Evolutionary conservation across 495 filamentous ascomycete genomes (phyloP).

Genomic region (Penicillium ucsense): DNA sequence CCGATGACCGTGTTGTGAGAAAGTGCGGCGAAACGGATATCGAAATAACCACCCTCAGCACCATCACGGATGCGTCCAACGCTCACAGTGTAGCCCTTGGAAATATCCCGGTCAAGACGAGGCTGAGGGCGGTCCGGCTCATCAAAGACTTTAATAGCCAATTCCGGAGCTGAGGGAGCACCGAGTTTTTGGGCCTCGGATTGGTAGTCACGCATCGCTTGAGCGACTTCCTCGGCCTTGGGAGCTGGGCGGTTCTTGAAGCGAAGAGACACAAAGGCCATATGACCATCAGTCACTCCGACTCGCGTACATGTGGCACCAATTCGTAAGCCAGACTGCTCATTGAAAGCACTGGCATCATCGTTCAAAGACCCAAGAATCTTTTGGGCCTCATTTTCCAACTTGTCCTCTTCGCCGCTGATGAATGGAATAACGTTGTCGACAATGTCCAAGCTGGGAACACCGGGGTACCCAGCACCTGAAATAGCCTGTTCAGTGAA

Average conservation of each 20-base stretch:
- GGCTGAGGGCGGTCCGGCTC: conserved; percentile 77
- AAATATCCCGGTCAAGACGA: conserved; percentile 67
- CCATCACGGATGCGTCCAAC: conserved; percentile 67
- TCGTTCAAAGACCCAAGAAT: conserved; percentile 63
- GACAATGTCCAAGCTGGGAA: conserved; percentile 61
- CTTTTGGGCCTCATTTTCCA: conserved; percentile 77
- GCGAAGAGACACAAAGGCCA: conserved; percentile 67
- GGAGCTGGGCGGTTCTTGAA: conserved; percentile 51
- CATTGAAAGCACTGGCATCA: conserved; percentile 54
- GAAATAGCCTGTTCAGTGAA: conserved; percentile 86
- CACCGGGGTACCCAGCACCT: conserved; percentile 81
- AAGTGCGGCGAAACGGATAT: conserved; percentile 72
- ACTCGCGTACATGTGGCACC: conserved; percentile 79
- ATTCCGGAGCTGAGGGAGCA: conserved; percentile 64
- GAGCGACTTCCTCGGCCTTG: conserved; percentile 54
- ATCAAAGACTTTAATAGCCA: conserved; percentile 68
- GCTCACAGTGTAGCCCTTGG: conserved; percentile 69
- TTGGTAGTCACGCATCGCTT: conserved; percentile 61
- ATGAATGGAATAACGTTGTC: conserved; percentile 86
- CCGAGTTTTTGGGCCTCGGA: conserved; percentile 66
- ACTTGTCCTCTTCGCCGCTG: conserved; percentile 81
- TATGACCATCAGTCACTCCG: conserved; percentile 75
- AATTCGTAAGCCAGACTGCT: conserved; percentile 53
- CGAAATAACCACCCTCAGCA: conserved; percentile 66
- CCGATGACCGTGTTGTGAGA: conserved; percentile 91